These are phyloP conservation scores for Cryptomeria japonica DNA, from an alignment of 75 land plant species.

Conservation along the genomic window DNA sequence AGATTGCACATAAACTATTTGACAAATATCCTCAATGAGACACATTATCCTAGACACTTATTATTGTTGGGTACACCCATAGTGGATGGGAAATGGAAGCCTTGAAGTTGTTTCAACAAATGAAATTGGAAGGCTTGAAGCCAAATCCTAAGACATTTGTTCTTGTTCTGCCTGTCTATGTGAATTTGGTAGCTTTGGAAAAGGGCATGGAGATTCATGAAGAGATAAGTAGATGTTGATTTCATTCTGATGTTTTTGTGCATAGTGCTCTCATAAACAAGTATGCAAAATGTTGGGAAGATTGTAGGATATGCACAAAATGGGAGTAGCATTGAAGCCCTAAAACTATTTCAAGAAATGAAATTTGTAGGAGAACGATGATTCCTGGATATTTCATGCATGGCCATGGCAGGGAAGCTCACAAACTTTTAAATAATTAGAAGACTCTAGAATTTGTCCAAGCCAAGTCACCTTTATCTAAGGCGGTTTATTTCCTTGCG, in stretches of 20 bases:
- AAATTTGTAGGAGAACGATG: too few relatives aligned
- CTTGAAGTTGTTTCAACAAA: not conserved
- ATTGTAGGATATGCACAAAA: too few relatives aligned
- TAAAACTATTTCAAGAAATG: too few relatives aligned
- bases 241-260: not conserved
- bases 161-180: not conserved
- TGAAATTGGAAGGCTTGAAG: not conserved
- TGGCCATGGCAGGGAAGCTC: too few relatives aligned
- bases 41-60: constrained; percentile 15
- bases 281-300: too few relatives aligned
- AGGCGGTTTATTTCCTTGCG: too few relatives aligned
- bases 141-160: not conserved
- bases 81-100: not conserved
- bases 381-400: too few relatives aligned
- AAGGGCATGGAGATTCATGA: not conserved
- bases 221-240: not conserved
- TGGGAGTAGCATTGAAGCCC: too few relatives aligned
- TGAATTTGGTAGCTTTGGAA: not conserved
- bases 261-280: too few relatives aligned
- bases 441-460: too few relatives aligned
- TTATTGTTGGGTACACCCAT: constrained; percentile 11
- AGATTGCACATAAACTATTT: constrained; percentile 1
- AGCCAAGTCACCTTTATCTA: too few relatives aligned
- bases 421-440: too few relatives aligned
- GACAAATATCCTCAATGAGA: constrained; percentile 1